Percentiles rank a stretch among this genome's conserved stretches.
These are phyloP conservation scores for Madurella fahalii DNA, from an alignment of 2,329 filamentous ascomycete genomes.

Conservation along the genomic window DNA sequence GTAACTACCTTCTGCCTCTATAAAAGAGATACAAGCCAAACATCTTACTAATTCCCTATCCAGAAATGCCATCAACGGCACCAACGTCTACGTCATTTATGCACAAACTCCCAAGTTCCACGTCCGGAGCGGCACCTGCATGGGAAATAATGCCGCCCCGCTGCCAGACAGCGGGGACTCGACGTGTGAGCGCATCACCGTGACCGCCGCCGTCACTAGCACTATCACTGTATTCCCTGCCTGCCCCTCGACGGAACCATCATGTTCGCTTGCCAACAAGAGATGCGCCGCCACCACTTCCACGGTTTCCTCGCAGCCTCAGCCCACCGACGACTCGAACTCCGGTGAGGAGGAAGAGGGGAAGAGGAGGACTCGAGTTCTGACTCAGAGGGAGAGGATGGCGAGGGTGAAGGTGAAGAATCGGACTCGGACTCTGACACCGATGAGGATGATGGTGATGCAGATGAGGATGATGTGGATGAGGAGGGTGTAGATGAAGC, in stretches of 20 bases:
- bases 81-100: slow-evolving; percentile 42
- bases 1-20: slow-evolving; percentile 2
- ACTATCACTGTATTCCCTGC: slow-evolving; percentile 7
- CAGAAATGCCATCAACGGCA: slow-evolving; percentile 42
- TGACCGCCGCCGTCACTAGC: slow-evolving; percentile 19
- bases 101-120: slow-evolving; percentile 39
- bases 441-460: neutral
- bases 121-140: slow-evolving; percentile 31
- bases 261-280: too few relatives aligned
- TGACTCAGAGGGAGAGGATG: neutral
- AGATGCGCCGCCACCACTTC: slow-evolving; percentile 3
- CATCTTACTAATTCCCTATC: neutral
- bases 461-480: too few relatives aligned
- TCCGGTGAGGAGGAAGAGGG: neutral
- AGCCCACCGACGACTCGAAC: neutral
- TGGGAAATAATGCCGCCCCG: slow-evolving; percentile 15
- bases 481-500: too few relatives aligned
- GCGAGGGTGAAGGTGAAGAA: neutral
- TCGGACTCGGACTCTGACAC: neutral
- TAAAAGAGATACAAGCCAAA: neutral
- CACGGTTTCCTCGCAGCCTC: neutral
- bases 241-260: neutral
- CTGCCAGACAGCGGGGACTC: slow-evolving; percentile 3
- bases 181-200: slow-evolving; percentile 30
- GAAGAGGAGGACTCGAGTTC: neutral